Percentiles rank a stretch among this genome's conserved stretches.
Evolutionary conservation across 768 basidiomycete species (phyloP).

Genomic region (Macrolepiota albuminosa): DNA sequence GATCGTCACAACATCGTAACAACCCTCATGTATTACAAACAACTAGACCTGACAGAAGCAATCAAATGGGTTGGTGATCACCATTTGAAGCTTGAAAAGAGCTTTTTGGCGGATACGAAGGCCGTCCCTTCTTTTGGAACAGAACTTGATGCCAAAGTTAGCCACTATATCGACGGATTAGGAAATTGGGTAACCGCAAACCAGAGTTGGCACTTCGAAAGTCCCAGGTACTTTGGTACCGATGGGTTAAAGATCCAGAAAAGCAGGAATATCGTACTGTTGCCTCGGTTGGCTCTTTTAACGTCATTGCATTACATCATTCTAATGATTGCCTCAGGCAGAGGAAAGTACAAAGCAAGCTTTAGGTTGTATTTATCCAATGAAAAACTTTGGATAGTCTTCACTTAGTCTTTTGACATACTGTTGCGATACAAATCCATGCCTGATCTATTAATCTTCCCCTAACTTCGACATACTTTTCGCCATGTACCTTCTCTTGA

Average conservation of each 20-base stretch:
- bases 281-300: not conserved
- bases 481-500: too few species aligned
- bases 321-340: too few species aligned
- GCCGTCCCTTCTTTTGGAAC: not conserved
- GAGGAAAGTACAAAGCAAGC: too few species aligned
- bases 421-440: too few species aligned
- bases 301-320: too few species aligned
- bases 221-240: not conserved
- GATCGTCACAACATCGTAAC: not conserved
- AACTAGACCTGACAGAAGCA: not conserved
- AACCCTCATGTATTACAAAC: not conserved
- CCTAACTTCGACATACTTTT: too few species aligned
- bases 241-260: not conserved
- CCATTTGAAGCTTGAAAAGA: not conserved
- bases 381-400: too few species aligned
- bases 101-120: not conserved
- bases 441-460: too few species aligned
- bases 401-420: too few species aligned
- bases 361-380: too few species aligned
- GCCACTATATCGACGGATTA: not conserved
- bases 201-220: not conserved
- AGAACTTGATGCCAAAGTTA: not conserved
- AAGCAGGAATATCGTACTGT: not conserved
- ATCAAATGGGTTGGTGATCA: not conserved
- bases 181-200: not conserved